phyloP scores from a whole-genome alignment of 208 protist species.

The Jaenimonas drosophilae region DNA sequence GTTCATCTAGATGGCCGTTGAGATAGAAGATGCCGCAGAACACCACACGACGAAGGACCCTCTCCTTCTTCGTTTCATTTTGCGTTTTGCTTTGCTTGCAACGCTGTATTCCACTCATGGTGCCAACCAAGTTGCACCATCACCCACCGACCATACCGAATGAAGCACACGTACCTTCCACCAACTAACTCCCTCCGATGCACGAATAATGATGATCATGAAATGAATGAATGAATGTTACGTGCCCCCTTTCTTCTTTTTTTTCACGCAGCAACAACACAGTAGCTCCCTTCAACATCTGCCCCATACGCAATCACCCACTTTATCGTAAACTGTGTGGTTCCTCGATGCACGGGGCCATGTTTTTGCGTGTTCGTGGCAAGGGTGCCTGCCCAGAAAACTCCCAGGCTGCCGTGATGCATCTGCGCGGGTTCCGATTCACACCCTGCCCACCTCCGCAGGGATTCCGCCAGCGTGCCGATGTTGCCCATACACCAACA shows the following conservation, averaged over 20 bases:
- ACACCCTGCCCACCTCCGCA: conserved; percentile 30
- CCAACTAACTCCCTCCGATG: too few species aligned
- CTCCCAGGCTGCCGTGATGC: conserved; percentile 66
- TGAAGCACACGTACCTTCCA: too few species aligned
- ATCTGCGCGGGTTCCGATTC: conserved; percentile 66
- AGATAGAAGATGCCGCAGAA: too few species aligned
- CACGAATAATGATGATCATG: too few species aligned
- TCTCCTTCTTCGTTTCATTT: neutral
- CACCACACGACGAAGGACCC: too few species aligned
- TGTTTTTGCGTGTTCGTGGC: conserved; percentile 77
- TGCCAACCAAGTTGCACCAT: too few species aligned
- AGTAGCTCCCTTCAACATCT: too few species aligned
- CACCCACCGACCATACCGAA: too few species aligned
- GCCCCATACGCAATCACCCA: too few species aligned
- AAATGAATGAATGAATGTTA: neutral
- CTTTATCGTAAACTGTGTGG: neutral
- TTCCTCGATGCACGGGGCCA: conserved; percentile 5
- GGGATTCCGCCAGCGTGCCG: neutral
- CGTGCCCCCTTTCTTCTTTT: conserved; percentile 2
- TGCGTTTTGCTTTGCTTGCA: neutral
- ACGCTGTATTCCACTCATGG: too few species aligned
- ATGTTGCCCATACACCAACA: neutral
- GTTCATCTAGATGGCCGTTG: too few species aligned
- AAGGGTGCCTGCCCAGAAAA: conserved; percentile 74
- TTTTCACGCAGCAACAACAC: conserved; percentile 2